These are phyloP conservation scores for Phaeodactylum tricornutum DNA, from an alignment of 108 stramenopile genomes.

Conservation along the genomic window DNA sequence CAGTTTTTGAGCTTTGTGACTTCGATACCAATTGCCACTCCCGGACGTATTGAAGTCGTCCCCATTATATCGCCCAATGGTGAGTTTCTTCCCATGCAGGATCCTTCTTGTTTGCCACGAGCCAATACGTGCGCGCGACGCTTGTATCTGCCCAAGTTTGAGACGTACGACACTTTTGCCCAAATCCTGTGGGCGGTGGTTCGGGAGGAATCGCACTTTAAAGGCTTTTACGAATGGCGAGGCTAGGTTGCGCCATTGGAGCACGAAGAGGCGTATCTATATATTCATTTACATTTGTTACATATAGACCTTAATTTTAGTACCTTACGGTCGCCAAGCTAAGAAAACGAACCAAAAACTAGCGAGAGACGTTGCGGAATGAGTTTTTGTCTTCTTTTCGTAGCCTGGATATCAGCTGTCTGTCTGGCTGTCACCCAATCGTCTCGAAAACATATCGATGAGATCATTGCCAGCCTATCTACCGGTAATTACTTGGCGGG, in stretches of 20 bases:
- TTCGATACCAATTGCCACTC: constrained; percentile 43
- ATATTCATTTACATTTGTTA: neutral
- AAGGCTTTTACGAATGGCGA: constrained; percentile 44
- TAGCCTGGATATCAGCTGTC: too few species aligned
- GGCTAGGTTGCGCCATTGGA: too few species aligned
- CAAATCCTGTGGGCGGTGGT: constrained; percentile 30
- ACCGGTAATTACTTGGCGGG: too few species aligned
- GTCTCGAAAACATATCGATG: too few species aligned
- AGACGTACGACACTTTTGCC: constrained; percentile 20
- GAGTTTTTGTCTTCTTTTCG: too few species aligned
- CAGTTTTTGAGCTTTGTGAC: constrained; percentile 44
- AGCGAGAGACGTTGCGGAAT: too few species aligned
- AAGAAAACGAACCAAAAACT: too few species aligned
- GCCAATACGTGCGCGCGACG: constrained; percentile 42
- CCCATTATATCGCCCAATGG: constrained; percentile 33
- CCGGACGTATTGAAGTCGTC: constrained; percentile 34
- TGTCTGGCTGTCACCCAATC: too few species aligned
- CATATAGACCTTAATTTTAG: too few species aligned
- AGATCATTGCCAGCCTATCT: too few species aligned
- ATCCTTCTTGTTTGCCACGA: constrained; percentile 29
- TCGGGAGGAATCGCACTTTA: constrained; percentile 28
- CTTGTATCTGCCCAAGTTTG: constrained; percentile 42
- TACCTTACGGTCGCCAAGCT: neutral
- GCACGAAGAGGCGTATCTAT: too few species aligned
- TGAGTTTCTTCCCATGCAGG: constrained; percentile 32